Evolutionary conservation across 176 grass and related monocot species (phyloP), one percentile per base, ranked within the genome.

Genomic region (Oryza meridionalis): DNA sequence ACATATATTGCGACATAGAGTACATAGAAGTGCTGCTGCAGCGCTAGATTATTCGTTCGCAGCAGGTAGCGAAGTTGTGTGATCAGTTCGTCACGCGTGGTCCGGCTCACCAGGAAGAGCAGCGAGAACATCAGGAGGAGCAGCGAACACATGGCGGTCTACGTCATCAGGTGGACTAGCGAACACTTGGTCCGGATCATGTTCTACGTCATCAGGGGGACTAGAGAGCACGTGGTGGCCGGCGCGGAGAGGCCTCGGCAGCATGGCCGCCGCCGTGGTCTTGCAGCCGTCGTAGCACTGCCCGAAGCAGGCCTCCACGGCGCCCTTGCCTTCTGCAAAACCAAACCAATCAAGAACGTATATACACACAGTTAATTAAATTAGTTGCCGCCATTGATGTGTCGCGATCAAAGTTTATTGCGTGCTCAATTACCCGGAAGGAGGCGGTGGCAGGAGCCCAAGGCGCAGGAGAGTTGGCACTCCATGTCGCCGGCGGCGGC

Each of bases 221-320:
- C 27, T 29, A 58, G 53, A 1, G 53, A 58, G 17, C 6, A 21
- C 17, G 14, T 17, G 6, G 53, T 17, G 51, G 53, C 53, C 82
- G 58, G 88, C 65, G n/a, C 71, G 88, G 33, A 86, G 73, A 73
- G 88, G 67, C 84, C 73, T 77, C 4, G 84, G 68, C 16, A 70
- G 37, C 15, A 1, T 21, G 21, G 58, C 6, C 58, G 2, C 6
- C 58, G 2, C 1, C 38, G 38, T 69, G 61, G 59, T 64, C 47
- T 22, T 29, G 88, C 88, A 90, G 16, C 79, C n/a, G 21, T 79
- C 49, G 69, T 83, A 79, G 80, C 84, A 90, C n/a, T 2, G 14
- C 35, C n/a, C 62, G 62, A 79, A 90, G 75, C 84, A 90, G 27
- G 27, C 27, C 47, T 22, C 63, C 32, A 63, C 16, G 61, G 27